Conservation (phyloP, 2,329 filamentous ascomycete genomes). For the Xylaria sp. region DNA sequence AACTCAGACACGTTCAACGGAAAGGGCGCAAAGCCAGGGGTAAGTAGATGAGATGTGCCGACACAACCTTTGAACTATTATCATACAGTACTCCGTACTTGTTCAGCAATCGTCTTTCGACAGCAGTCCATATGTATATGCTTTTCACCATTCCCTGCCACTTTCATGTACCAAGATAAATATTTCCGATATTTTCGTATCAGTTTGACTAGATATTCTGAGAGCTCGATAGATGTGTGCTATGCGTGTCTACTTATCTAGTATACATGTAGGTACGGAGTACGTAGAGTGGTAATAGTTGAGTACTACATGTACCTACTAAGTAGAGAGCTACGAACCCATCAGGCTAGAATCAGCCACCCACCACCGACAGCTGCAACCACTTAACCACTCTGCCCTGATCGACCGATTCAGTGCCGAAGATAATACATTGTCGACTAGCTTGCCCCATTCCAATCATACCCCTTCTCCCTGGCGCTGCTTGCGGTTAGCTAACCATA, state of each 20-base stretch:
- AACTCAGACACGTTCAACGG: constrained; percentile 25
- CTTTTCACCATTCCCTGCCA: neutral
- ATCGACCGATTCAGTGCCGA: constrained; percentile 26
- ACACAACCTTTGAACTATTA: constrained; percentile 6
- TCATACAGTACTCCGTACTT: neutral
- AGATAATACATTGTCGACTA: constrained; percentile 20
- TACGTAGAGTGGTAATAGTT: neutral
- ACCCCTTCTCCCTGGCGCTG: constrained; percentile 18
- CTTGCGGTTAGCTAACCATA: neutral
- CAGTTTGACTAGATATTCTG: neutral
- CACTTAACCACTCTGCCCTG: constrained; percentile 28
- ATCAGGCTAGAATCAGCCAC: neutral
- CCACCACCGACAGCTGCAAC: constrained; percentile 13
- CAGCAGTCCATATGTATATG: neutral
- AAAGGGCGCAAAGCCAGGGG: neutral
- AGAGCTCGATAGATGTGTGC: neutral
- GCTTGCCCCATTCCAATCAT: constrained; percentile 11
- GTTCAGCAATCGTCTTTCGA: neutral
- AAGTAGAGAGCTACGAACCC: neutral
- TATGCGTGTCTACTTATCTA: neutral
- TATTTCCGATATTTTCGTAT: neutral
- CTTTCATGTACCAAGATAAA: neutral
- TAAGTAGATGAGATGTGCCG: constrained; percentile 5
- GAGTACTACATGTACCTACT: too few species aligned
- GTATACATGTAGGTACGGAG: too few species aligned